A percentile compares a stretch with the other conserved stretches of the same genome.
phyloP scores from a whole-genome alignment of 495 filamentous ascomycete species.

The Neurospora sp. region DNA sequence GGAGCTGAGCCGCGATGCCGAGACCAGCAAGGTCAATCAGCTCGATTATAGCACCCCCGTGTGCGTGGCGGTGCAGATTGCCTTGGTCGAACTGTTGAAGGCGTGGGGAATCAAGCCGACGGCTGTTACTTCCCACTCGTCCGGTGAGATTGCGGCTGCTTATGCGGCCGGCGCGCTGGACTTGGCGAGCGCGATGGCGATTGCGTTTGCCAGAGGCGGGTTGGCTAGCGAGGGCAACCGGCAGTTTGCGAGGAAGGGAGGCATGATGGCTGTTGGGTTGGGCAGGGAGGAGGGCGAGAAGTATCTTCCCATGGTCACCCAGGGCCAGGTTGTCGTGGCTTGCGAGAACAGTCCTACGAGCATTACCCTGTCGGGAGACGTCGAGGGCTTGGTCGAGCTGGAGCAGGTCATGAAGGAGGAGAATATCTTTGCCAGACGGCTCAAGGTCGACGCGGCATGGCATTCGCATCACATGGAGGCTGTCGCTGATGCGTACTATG shows the following conservation, averaged over 20 bases:
- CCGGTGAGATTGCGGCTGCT: slow-evolving; percentile 53
- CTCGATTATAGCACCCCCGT: slow-evolving; percentile 31
- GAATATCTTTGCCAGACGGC: slow-evolving; percentile 23
- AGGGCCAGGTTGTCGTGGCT: slow-evolving; percentile 26
- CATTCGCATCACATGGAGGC: slow-evolving; percentile 37
- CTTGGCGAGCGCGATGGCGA: slow-evolving; percentile 34
- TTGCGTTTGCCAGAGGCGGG: slow-evolving; percentile 31
- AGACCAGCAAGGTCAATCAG: slow-evolving; percentile 15
- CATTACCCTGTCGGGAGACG: slow-evolving; percentile 37
- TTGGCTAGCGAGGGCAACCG: slow-evolving; percentile 11
- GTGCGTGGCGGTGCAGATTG: slow-evolving; percentile 42
- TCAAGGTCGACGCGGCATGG: slow-evolving; percentile 33
- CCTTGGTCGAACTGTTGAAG: slow-evolving; percentile 42
- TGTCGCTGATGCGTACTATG: slow-evolving; percentile 28
- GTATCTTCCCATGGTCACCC: slow-evolving; percentile 17
- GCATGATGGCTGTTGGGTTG: slow-evolving; percentile 37
- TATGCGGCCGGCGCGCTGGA: slow-evolving; percentile 35
- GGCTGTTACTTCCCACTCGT: slow-evolving; percentile 50
- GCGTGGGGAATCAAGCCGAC: slow-evolving; percentile 40
- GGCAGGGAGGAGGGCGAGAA: slow-evolving; percentile 11
- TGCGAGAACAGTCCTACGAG: slow-evolving; percentile 40
- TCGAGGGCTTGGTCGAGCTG: slow-evolving; percentile 23
- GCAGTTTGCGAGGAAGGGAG: slow-evolving; percentile 19
- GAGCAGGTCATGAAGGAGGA: slow-evolving; percentile 17
- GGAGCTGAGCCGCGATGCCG: slow-evolving; percentile 16